These are phyloP conservation scores for Phytophthora idaei DNA, from an alignment of 352 stramenopile genomes.

Conservation along the genomic window DNA sequence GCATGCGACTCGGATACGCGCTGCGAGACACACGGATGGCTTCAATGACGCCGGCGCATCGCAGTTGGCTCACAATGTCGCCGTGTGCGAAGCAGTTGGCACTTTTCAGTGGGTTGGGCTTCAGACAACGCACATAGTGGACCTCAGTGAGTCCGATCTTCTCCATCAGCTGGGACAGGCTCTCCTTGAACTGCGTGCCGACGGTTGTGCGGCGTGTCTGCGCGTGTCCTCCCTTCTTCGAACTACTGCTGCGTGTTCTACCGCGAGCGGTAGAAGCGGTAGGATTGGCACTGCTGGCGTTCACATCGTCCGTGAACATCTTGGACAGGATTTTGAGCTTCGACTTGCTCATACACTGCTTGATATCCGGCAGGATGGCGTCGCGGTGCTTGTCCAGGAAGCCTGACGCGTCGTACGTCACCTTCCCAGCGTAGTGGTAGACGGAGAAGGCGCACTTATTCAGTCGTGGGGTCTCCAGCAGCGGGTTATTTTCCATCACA, in stretches of 20 bases:
- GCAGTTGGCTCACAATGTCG: conserved; percentile 84
- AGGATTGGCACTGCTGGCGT: conserved; percentile 24
- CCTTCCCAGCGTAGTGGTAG: conserved; percentile 87
- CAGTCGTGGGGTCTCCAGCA: conserved; percentile 83
- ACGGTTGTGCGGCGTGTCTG: conserved; percentile 77
- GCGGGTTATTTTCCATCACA: conserved; percentile 88
- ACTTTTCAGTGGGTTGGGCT: conserved; percentile 82
- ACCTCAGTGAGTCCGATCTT: conserved; percentile 88
- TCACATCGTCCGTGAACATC: conserved; percentile 68
- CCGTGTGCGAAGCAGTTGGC: conserved; percentile 69
- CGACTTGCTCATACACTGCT: conserved; percentile 84
- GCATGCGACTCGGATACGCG: conserved; percentile 82
- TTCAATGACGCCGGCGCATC: conserved; percentile 87
- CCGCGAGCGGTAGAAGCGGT: conserved; percentile 16
- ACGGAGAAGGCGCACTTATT: conserved; percentile 87
- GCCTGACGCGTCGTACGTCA: conserved; percentile 81
- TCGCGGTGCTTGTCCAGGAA: conserved; percentile 90
- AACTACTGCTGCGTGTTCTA: conserved; percentile 30
- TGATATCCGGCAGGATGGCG: conserved; percentile 84
- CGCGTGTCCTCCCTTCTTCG: conserved; percentile 55
- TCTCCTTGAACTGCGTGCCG: conserved; percentile 88
- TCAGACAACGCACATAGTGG: conserved; percentile 88
- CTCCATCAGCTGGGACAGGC: conserved; percentile 82
- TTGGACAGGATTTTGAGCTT: conserved; percentile 66
- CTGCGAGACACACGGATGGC: conserved; percentile 88